phyloP scores from a whole-genome alignment of 768 basidiomycete species.

The Leccinum variicolor region DNA sequence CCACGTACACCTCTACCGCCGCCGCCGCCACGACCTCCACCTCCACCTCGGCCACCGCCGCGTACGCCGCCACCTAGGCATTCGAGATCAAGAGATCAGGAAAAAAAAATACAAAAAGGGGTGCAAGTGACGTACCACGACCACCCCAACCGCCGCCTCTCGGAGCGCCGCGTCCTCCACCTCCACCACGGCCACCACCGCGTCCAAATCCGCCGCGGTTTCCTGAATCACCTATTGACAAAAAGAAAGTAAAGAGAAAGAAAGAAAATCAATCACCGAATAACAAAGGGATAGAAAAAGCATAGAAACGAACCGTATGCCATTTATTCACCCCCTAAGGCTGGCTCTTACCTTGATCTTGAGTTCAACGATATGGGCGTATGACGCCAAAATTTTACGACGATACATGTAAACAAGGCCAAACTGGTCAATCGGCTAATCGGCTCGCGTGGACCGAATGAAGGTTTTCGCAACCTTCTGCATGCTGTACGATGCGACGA shows the following conservation, averaged over 20 bases:
- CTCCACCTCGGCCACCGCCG: slow-evolving; percentile 30
- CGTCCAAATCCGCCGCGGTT: slow-evolving; percentile 71
- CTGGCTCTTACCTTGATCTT: slow-evolving; percentile 15
- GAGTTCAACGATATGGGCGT: not conserved
- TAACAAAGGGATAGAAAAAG: not conserved
- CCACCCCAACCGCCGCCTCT: slow-evolving; percentile 42
- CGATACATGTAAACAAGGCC: slow-evolving; percentile 10
- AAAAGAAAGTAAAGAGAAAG: not conserved
- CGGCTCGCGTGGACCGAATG: not conserved
- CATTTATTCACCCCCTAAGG: slow-evolving; percentile 25
- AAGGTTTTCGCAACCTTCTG: too few relatives aligned
- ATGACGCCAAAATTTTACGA: slow-evolving; percentile 12
- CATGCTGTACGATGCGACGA: not conserved
- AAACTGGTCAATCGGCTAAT: not conserved
- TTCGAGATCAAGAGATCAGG: not conserved
- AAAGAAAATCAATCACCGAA: not conserved
- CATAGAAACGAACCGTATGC: slow-evolving; percentile 32
- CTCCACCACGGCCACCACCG: slow-evolving; percentile 38
- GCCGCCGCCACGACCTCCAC: slow-evolving; percentile 38
- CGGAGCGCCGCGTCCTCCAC: slow-evolving; percentile 36
- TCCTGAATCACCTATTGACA: slow-evolving; percentile 53
- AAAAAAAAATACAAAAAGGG: not conserved
- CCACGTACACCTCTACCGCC: slow-evolving; percentile 46
- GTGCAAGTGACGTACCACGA: slow-evolving; percentile 27
- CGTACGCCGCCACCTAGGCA: slow-evolving; percentile 11